Base-by-base conservation (phyloP, 2,329 filamentous ascomycete genomes). In the Nemania serpens region DNA sequence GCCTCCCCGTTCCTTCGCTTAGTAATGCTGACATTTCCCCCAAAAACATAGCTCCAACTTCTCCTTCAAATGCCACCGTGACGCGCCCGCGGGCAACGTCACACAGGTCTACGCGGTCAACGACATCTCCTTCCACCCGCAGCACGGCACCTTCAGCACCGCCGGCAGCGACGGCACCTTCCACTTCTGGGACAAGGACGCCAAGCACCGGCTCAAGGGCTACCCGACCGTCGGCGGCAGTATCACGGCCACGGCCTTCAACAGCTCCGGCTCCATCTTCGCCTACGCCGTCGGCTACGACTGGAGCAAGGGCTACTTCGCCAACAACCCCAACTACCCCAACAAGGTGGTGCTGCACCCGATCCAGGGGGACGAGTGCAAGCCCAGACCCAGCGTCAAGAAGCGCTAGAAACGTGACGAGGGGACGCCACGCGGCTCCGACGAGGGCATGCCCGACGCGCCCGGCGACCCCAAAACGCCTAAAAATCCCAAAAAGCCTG, bases 61-160 rank as follows among this genome's bases (percentile, higher is more conserved):
- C 82, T 97, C 92, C 43, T 99, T 99, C 87, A 98, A 98, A 79
- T 99, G 95, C 78, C 95, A 99, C 77, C 93, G 95, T 61, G 91
- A 97, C 70, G 85, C 87, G 5, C 86, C 90, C 1, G 79, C 87
- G 59, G 86, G 85, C 71, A 93, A 92, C 76, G 81, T 89, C 66
- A 91, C 91, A 70, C 95, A 94, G 73, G 95, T 98, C 70, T 95
- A 93, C 81, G 89, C 93, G 1, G 93, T 99, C 73, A 99, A 99
- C 79, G 90, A 93, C 69, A 99, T 99, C 76, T 96, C 91, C 22
- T 98, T 98, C 87, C 95, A 99, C 79, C 95, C 95, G 1, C 84
- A 91, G 12, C 93, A 97, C 77, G 95, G 95, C 72, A 99, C 95
- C n/a, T 99, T 99, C 81, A 96, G 91, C 78, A 99, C 95, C 2